phyloP scores from a whole-genome alignment of 805 yeast species.

The Maudiozyma bulderi region DNA sequence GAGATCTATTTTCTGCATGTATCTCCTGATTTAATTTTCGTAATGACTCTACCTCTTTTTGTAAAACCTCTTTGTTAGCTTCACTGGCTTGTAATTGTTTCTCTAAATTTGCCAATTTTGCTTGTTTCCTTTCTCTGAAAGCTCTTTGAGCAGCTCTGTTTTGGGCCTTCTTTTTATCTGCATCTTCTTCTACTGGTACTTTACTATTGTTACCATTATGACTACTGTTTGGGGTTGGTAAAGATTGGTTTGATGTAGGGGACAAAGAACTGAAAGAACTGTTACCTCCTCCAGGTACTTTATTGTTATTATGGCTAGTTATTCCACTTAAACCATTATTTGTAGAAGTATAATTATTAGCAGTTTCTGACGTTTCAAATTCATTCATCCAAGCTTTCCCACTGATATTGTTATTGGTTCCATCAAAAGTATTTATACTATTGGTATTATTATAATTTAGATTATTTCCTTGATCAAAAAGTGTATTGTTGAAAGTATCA shows the following conservation, averaged over 20 bases:
- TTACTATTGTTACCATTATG: not conserved
- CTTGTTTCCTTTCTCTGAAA: conserved; percentile 72
- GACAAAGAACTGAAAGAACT: not conserved
- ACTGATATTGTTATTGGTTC: no score
- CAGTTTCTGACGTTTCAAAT: no score
- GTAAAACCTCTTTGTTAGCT: conserved; percentile 37
- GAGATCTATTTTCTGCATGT: conserved; percentile 52
- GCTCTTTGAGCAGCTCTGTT: conserved; percentile 85
- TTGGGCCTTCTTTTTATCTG: conserved; percentile 59
- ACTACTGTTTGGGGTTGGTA: not conserved
- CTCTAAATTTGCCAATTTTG: conserved; percentile 58
- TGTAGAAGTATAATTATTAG: no score
- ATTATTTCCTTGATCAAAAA: no score
- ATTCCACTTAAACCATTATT: no score
- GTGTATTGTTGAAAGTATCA: no score
- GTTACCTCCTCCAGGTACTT: not conserved
- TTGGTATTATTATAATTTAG: no score
- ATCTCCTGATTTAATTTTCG: conserved; percentile 48
- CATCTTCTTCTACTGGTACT: conserved; percentile 7
- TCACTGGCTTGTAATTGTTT: conserved; percentile 49
- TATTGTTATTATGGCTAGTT: no score
- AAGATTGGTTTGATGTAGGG: not conserved
- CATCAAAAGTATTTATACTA: no score
- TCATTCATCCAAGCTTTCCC: no score
- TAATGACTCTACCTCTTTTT: conserved; percentile 41